phyloP scores from a whole-genome alignment of 257 asterid genomes.

The Nicotiana tabacum region DNA sequence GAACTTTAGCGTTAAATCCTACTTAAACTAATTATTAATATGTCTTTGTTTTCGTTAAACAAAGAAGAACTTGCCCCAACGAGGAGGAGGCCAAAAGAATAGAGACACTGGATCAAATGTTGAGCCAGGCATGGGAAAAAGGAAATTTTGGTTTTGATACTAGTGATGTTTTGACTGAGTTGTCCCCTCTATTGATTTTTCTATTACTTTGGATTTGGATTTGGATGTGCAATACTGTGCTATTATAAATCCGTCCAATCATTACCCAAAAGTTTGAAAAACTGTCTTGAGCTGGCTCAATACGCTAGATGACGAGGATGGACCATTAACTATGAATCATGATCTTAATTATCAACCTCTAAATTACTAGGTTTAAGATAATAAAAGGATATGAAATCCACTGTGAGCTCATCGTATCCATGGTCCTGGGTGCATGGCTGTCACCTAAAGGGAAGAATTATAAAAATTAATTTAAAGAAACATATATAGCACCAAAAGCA shows the following conservation, averaged over 20 bases:
- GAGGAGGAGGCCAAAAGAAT: slow-evolving; percentile 40
- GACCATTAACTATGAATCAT: neutral
- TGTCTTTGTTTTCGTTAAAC: slow-evolving; percentile 8
- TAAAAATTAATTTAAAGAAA: too few relatives aligned
- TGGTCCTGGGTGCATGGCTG: neutral
- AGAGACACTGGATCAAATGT: slow-evolving; percentile 37
- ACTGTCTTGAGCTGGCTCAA: neutral
- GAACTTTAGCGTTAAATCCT: neutral
- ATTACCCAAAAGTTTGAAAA: slow-evolving; percentile 17
- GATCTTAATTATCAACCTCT: neutral
- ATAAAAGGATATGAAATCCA: neutral
- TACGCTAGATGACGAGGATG: neutral
- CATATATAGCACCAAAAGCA: too few relatives aligned
- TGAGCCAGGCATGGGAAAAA: slow-evolving; percentile 11
- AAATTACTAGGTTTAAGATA: neutral
- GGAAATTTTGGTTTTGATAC: slow-evolving; percentile 17
- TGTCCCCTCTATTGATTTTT: neutral
- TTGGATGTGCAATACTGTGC: neutral
- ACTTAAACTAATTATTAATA: neutral
- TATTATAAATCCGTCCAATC: slow-evolving; percentile 28
- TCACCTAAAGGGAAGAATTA: neutral
- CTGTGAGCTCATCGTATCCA: neutral
- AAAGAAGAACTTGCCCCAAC: slow-evolving; percentile 18
- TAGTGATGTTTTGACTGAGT: slow-evolving; percentile 18
- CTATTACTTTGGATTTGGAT: slow-evolving; percentile 9